phyloP scores from a whole-genome alignment of 2,329 filamentous ascomycete genomes.

The Fusarium haematococcum region DNA sequence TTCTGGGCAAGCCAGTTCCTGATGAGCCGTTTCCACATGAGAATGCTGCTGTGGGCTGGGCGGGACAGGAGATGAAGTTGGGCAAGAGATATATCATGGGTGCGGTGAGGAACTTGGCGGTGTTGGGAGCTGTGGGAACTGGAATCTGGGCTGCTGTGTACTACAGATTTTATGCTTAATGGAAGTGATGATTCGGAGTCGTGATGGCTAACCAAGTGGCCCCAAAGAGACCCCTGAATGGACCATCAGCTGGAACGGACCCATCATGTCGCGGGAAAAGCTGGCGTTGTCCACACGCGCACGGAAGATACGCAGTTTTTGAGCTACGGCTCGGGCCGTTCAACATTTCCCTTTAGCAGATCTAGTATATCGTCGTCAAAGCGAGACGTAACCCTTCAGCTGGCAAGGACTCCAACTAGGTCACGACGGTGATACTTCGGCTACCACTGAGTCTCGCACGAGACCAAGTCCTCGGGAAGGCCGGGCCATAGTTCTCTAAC shows the following conservation, averaged over 20 bases:
- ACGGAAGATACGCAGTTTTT: not conserved
- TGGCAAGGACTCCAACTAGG: too few relatives aligned
- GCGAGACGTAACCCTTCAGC: too few relatives aligned
- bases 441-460: too few relatives aligned
- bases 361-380: not conserved
- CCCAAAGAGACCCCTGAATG: not conserved
- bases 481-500: not conserved
- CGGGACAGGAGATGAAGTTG: not conserved
- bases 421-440: too few relatives aligned
- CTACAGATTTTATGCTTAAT: not conserved
- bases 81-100: not conserved
- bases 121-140: not conserved
- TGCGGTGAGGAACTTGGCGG: not conserved
- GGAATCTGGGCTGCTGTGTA: not conserved
- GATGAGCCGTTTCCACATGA: not conserved
- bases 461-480: too few relatives aligned
- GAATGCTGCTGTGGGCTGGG: not conserved
- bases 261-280: not conserved
- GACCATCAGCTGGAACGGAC: not conserved
- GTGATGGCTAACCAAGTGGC: not conserved
- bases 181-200: not conserved
- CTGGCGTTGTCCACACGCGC: not conserved
- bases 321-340: not conserved
- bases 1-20: not conserved
- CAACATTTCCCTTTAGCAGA: constrained; percentile 2